Evolutionary conservation across 192 early-diverging fungal species (phyloP), one percentile per base, ranked within the genome.

Genomic region (Chytriomyces sp.): DNA sequence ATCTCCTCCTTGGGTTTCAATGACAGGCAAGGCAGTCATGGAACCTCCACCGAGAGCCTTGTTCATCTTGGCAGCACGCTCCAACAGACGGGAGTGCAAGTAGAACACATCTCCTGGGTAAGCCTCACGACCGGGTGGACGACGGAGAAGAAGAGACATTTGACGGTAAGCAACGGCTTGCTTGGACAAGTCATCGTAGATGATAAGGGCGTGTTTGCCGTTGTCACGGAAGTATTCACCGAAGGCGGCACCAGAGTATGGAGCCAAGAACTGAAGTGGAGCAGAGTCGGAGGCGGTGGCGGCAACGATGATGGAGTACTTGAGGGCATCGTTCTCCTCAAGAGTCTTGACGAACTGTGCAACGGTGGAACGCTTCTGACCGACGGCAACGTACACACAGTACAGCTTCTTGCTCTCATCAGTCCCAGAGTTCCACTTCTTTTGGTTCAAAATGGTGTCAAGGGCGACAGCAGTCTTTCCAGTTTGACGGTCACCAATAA

Each of bases 71-170:
- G 96, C 96, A 62, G 97, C 93, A 90, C 97, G 96, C 90, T 99
- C 97, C 70, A 99, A 88, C 77, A 99, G 90, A 91, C 97, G 95
- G 75, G 97, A 98, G 94, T 99, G 97, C 49, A 99, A 89, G 89
- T 99, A 99, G 91, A 98, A 99, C 64, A 99, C 96, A 88, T 99
- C 97, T 91, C 97, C 96, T 79, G 95, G 97, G 92, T 98, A 98
- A 74, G 97, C 97, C 87, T 98, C 97, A 92, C 97, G 97, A 91
- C 97, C 97, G 59, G 97, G 97, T 79, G 97, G 97, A 95, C 97
- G 95, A 89, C 97, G 94, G 79, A 99, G 93, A 85, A 99, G 89
- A 73, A 99, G 91, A 47, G 97, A 99, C 97, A 99, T 96, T 89
- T 99, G 96, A 92, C 97, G 96, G 91, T 99, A 99, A 80, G 97